Percentiles rank a stretch among this genome's conserved stretches.
Evolutionary conservation across 2,329 filamentous ascomycete genomes (phyloP).

Genomic region (Neopestalotiopsis sp.): DNA sequence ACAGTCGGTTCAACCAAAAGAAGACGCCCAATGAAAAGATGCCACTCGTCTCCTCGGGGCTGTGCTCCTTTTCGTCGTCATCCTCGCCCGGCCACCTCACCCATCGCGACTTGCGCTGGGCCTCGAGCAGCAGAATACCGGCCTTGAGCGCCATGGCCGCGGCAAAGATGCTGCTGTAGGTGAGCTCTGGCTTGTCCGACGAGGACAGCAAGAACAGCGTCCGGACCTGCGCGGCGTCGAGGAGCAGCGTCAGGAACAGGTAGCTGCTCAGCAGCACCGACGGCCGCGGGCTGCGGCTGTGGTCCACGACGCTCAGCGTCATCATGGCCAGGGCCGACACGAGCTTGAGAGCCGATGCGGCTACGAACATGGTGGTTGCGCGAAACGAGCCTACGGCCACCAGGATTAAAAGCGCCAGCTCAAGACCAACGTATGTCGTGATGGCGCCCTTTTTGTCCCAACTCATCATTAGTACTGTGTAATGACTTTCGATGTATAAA

Average conservation of each 20-base stretch:
- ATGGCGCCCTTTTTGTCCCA: slow-evolving; percentile 24
- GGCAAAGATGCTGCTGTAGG: slow-evolving; percentile 40
- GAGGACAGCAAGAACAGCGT: slow-evolving; percentile 44
- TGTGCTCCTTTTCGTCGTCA: slow-evolving; percentile 37
- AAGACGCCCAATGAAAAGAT: slow-evolving; percentile 36
- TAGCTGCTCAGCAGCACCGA: slow-evolving; percentile 48
- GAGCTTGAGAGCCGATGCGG: slow-evolving; percentile 32
- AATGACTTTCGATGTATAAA: not conserved
- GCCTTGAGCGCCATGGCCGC: slow-evolving; percentile 41
- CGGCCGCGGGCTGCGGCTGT: slow-evolving; percentile 36
- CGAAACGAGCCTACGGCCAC: slow-evolving; percentile 18
- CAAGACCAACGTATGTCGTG: slow-evolving; percentile 26
- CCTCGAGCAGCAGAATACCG: slow-evolving; percentile 42
- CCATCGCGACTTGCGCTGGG: slow-evolving; percentile 43
- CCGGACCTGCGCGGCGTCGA: slow-evolving; percentile 48
- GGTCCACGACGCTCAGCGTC: slow-evolving; percentile 21
- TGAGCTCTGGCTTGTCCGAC: slow-evolving; percentile 17
- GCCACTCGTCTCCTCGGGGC: slow-evolving; percentile 39
- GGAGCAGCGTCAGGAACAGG: slow-evolving; percentile 45
- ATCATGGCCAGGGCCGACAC: slow-evolving; percentile 30
- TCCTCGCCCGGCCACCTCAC: slow-evolving; percentile 33
- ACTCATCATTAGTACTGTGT: not conserved
- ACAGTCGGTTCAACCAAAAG: slow-evolving; percentile 38
- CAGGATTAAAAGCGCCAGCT: slow-evolving; percentile 33
- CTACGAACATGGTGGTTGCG: slow-evolving; percentile 32